A percentile compares a stretch with the other conserved stretches of the same genome.
phyloP scores from a whole-genome alignment of 208 protist species.

The Acanthamoeba triangularis region DNA sequence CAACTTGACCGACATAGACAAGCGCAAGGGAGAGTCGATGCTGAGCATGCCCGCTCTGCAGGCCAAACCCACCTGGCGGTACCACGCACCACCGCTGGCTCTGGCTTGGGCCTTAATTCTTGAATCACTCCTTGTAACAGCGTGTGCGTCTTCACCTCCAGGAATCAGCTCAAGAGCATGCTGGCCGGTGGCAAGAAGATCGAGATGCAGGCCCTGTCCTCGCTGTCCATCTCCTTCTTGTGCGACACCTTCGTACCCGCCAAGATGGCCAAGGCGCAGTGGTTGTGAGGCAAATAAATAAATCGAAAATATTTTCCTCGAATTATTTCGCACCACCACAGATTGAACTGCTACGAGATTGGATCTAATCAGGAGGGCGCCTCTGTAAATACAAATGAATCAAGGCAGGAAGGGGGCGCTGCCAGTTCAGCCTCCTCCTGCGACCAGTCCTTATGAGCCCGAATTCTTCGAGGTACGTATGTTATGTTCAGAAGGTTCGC shows the following conservation, averaged over 20 bases:
- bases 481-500: neutral
- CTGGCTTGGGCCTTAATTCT: too few species aligned
- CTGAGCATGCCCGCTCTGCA: constrained; percentile 61
- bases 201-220: constrained; percentile 60
- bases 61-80: constrained; percentile 56
- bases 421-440: too few species aligned
- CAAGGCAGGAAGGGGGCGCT: neutral
- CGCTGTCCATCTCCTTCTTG: constrained; percentile 64
- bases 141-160: too few species aligned
- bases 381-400: neutral
- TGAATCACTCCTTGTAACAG: too few species aligned
- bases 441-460: too few species aligned
- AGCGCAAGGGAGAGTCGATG: constrained; percentile 51
- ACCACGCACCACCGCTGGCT: too few species aligned
- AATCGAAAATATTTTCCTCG: neutral
- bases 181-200: neutral
- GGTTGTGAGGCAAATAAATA: neutral
- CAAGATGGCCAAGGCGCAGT: neutral
- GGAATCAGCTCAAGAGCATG: constrained; percentile 35
- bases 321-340: neutral
- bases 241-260: constrained; percentile 51
- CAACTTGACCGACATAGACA: constrained; percentile 4
- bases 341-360: neutral
- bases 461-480: neutral
- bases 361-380: too few species aligned